These are phyloP conservation scores for Fabrea salina DNA, from an alignment of 169 alveolate species.

Conservation along the genomic window DNA sequence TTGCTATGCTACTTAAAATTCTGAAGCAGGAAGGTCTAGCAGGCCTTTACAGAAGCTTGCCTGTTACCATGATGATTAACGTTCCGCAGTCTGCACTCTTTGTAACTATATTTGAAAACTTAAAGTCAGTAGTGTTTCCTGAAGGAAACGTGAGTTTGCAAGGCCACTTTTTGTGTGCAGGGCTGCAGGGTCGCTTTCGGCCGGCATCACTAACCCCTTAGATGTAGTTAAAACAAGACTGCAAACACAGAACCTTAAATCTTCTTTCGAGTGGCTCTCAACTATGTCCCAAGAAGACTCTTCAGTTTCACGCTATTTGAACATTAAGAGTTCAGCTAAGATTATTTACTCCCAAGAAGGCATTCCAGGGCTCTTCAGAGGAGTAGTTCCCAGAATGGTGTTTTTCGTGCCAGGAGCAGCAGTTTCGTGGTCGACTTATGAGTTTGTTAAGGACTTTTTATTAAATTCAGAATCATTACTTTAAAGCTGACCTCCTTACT, in stretches of 20 bases:
- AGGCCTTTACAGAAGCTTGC: slow-evolving; percentile 90
- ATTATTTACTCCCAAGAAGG: slow-evolving; percentile 81
- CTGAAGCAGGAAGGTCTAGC: slow-evolving; percentile 86
- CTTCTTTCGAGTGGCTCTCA: background rate
- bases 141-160: background rate
- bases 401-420: slow-evolving; percentile 94
- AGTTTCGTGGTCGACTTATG: slow-evolving; percentile 95
- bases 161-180: slow-evolving; percentile 84
- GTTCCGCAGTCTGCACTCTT: slow-evolving; percentile 93
- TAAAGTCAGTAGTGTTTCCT: slow-evolving; percentile 69
- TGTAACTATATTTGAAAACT: slow-evolving; percentile 89
- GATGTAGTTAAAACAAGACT: slow-evolving; percentile 97
- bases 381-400: slow-evolving; percentile 89
- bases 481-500: too few relatives aligned
- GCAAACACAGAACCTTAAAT: slow-evolving; percentile 85
- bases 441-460: slow-evolving; percentile 75
- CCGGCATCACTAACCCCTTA: slow-evolving; percentile 92
- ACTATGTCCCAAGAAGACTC: background rate
- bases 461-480: background rate
- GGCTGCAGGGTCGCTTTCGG: slow-evolving; percentile 96
- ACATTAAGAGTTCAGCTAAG: slow-evolving; percentile 58
- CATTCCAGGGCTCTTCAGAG: slow-evolving; percentile 85
- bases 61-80: slow-evolving; percentile 93
- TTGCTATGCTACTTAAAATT: slow-evolving; percentile 36
- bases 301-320: slow-evolving; percentile 44